Percentiles rank a stretch among this genome's conserved stretches.
Evolutionary conservation across 1,139 yeast species (phyloP).

Genomic region (Spathaspora sp.): DNA sequence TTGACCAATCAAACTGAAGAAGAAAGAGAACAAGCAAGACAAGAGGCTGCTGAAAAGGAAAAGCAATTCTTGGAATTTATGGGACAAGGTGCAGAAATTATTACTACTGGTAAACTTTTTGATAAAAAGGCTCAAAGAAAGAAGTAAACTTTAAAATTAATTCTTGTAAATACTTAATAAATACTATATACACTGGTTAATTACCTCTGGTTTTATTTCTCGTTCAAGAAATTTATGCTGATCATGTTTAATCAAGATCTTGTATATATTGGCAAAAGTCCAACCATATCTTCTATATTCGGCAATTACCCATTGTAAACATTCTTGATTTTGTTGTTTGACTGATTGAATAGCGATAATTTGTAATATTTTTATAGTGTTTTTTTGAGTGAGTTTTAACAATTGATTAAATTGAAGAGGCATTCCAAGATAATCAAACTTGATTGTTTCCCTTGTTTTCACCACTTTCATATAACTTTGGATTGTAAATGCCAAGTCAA

Average conservation of each 20-base stretch:
- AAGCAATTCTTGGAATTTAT: slow-evolving; percentile 56
- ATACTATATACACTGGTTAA: slow-evolving; percentile 5
- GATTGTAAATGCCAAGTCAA: slow-evolving; percentile 13
- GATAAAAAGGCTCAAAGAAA: slow-evolving; percentile 47
- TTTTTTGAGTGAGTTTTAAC: slow-evolving; percentile 6
- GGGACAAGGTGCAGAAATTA: slow-evolving; percentile 61
- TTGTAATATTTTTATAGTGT: slow-evolving; percentile 14
- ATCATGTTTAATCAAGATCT: slow-evolving; percentile 8
- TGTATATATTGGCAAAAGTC: slow-evolving; percentile 21
- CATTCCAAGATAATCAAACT: slow-evolving; percentile 13
- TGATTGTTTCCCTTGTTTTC: slow-evolving; percentile 3
- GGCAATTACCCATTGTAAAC: slow-evolving; percentile 31
- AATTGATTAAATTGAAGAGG: slow-evolving; percentile 14
- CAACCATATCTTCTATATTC: slow-evolving; percentile 35
- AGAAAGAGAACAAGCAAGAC: slow-evolving; percentile 16
- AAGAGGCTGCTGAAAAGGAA: slow-evolving; percentile 28
- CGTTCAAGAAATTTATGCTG: slow-evolving; percentile 9
- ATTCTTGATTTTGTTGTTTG: slow-evolving; percentile 21
- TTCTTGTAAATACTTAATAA: slow-evolving; percentile 7
- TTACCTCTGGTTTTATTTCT: slow-evolving; percentile 8
- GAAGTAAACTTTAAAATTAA: slow-evolving; percentile 13
- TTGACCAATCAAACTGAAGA: slow-evolving; percentile 13
- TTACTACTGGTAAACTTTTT: slow-evolving; percentile 59
- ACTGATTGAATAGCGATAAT: slow-evolving; percentile 24
- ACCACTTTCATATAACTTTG: slow-evolving; percentile 10